A percentile compares a stretch with the other conserved stretches of the same genome.
phyloP scores from a whole-genome alignment of 768 basidiomycete genomes.

The Chalciporus pseudorubinellus region DNA sequence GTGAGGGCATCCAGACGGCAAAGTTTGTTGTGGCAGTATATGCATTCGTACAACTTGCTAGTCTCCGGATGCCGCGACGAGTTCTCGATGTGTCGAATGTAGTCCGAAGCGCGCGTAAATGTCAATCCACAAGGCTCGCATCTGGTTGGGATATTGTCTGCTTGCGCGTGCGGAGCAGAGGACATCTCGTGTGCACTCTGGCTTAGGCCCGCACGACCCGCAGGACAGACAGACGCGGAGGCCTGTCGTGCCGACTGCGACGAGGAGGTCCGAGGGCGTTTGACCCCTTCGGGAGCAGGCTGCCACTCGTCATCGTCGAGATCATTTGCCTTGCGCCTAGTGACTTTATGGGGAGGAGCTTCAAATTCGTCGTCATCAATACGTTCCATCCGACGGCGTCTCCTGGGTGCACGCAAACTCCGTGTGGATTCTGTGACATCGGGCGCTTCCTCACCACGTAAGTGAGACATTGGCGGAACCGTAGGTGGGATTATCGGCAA shows the following conservation, averaged over 20 bases:
- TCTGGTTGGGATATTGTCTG: neutral
- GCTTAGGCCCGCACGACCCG: neutral
- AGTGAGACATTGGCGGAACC: neutral
- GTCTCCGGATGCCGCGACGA: conserved; percentile 23
- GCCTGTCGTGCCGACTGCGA: neutral
- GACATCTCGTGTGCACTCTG: neutral
- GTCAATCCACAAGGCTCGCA: conserved; percentile 16
- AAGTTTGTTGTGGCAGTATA: conserved; percentile 15
- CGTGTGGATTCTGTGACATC: neutral
- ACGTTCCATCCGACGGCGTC: neutral
- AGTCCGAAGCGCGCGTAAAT: conserved; percentile 23
- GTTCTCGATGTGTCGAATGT: conserved; percentile 21
- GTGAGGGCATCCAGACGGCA: conserved; percentile 28
- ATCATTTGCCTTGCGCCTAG: conserved; percentile 13
- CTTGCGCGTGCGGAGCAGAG: neutral
- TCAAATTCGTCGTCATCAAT: conserved; percentile 9
- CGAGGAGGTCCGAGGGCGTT: neutral
- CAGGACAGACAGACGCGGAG: neutral
- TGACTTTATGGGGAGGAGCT: neutral
- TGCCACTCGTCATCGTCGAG: conserved; percentile 25
- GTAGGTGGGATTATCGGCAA: neutral
- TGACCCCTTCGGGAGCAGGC: conserved; percentile 4
- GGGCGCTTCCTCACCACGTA: neutral
- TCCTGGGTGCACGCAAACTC: neutral
- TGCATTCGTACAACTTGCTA: conserved; percentile 26